These are phyloP conservation scores for Escovopsis sp. DNA, from an alignment of 2,329 filamentous ascomycete species.

Conservation along the genomic window DNA sequence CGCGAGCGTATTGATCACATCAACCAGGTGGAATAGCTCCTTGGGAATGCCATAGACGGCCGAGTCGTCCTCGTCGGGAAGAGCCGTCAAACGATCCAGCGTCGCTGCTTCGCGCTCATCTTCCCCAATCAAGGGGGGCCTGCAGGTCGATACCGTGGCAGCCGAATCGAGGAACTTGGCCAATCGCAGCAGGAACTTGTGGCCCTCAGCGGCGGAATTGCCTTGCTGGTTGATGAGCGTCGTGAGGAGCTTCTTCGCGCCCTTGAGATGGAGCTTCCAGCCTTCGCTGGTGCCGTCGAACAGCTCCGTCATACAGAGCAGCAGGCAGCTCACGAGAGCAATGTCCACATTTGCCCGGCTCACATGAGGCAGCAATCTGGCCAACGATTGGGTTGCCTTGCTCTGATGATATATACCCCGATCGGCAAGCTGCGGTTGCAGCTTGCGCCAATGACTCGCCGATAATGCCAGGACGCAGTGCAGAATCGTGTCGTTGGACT, in stretches of 20 bases:
- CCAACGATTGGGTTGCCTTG: conserved; percentile 18
- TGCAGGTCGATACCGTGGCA: conserved; percentile 20
- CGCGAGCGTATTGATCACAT: conserved; percentile 19
- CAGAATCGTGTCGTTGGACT: conserved; percentile 18
- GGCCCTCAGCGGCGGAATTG: conserved; percentile 18
- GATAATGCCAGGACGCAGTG: conserved; percentile 20
- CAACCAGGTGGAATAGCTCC: conserved; percentile 20
- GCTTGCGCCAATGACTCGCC: conserved; percentile 21
- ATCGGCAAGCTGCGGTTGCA: conserved; percentile 16
- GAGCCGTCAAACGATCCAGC: conserved; percentile 13
- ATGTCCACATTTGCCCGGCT: conserved; percentile 17
- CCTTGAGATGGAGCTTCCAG: conserved; percentile 28
- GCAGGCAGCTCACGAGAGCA: conserved; percentile 24
- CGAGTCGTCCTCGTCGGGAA: conserved; percentile 17
- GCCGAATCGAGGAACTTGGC: conserved; percentile 20
- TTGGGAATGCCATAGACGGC: conserved; percentile 23
- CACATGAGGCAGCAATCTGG: conserved; percentile 20
- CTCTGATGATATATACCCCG: conserved; percentile 18
- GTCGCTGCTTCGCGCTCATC: conserved; percentile 15
- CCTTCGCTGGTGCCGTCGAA: conserved; percentile 26
- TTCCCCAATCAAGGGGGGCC: conserved; percentile 19
- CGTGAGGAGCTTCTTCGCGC: conserved; percentile 23
- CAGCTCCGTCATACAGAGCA: conserved; percentile 28
- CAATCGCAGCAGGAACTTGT: conserved; percentile 22
- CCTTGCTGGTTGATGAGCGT: conserved; percentile 17